Evolutionary conservation across 164 flowering plant species (phyloP).

Genomic region (Aristolochia fimbriata): DNA sequence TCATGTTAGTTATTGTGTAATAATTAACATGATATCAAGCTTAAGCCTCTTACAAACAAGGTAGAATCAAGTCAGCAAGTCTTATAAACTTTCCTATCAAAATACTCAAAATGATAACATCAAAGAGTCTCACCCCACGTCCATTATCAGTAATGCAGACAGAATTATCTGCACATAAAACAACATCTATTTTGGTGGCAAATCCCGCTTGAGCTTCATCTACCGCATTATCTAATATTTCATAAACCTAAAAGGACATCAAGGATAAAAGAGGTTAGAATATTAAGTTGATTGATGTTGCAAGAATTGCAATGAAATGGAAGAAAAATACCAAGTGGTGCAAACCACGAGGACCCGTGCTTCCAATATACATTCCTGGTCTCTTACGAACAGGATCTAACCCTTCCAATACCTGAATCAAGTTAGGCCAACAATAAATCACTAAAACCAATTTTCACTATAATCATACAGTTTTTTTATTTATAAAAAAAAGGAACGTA

Average conservation of each 20-base stretch:
- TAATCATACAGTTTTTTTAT: background rate
- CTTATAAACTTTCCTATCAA: background rate
- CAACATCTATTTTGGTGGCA: conserved; percentile 68
- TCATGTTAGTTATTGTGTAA: too few species aligned
- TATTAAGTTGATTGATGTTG: background rate
- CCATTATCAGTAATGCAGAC: conserved; percentile 95
- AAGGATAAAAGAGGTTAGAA: background rate
- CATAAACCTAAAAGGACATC: conserved; percentile 65
- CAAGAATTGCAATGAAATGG: background rate
- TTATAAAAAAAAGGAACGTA: too few species aligned
- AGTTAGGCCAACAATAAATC: background rate
- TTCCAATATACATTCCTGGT: conserved; percentile 98
- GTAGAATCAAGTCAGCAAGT: too few species aligned
- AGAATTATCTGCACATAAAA: conserved; percentile 64
- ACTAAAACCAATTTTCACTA: background rate
- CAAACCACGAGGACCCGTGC: conserved; percentile 93
- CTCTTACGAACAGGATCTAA: conserved; percentile 92
- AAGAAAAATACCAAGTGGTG: conserved; percentile 69
- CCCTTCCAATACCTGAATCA: conserved; percentile 79
- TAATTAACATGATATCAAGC: too few species aligned
- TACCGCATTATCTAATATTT: conserved; percentile 90
- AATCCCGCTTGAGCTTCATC: conserved; percentile 98
- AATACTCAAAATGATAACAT: background rate
- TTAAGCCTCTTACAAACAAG: too few species aligned
- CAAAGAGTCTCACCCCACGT: conserved; percentile 66